phyloP scores from a whole-genome alignment of 2,329 filamentous ascomycete genomes.

The Pleoardoris graminearum region DNA sequence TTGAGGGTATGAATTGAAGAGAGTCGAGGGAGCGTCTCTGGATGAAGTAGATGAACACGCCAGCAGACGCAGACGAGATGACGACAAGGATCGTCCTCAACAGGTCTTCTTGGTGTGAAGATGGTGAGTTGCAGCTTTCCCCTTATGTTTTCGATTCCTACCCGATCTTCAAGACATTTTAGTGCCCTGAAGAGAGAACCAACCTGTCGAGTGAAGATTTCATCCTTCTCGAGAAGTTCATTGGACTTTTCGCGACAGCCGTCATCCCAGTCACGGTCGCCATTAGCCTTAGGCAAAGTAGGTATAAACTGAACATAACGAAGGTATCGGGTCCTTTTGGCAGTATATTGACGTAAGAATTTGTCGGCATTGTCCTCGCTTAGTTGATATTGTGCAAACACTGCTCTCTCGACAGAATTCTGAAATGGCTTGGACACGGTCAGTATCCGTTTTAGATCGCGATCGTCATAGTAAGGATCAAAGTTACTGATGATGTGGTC shows the following conservation, averaged over 20 bases:
- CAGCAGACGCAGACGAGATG: conserved; percentile 5
- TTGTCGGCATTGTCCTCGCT: background rate
- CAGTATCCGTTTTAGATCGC: conserved; percentile 1
- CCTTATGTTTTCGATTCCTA: background rate
- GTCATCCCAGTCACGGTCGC: background rate
- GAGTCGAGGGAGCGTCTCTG: background rate
- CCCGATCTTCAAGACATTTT: background rate
- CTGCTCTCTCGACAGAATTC: background rate
- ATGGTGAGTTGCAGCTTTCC: conserved; percentile 5
- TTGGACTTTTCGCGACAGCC: background rate
- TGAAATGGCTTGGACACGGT: conserved; percentile 1
- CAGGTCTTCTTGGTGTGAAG: background rate
- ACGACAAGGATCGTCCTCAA: background rate
- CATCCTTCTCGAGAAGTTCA: conserved; percentile 4
- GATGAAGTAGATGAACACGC: conserved; percentile 6
- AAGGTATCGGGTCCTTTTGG: background rate
- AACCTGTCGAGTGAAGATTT: conserved; percentile 3
- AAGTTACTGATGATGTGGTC: conserved; percentile 6
- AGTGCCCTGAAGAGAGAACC: background rate
- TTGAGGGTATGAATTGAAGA: conserved; percentile 1
- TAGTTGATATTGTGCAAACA: background rate
- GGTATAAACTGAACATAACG: background rate
- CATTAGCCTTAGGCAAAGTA: background rate
- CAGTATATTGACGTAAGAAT: background rate
- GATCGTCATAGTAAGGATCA: background rate